These are phyloP conservation scores for Penicillium concentricum DNA, from an alignment of 2,329 filamentous ascomycete species.

Conservation along the genomic window DNA sequence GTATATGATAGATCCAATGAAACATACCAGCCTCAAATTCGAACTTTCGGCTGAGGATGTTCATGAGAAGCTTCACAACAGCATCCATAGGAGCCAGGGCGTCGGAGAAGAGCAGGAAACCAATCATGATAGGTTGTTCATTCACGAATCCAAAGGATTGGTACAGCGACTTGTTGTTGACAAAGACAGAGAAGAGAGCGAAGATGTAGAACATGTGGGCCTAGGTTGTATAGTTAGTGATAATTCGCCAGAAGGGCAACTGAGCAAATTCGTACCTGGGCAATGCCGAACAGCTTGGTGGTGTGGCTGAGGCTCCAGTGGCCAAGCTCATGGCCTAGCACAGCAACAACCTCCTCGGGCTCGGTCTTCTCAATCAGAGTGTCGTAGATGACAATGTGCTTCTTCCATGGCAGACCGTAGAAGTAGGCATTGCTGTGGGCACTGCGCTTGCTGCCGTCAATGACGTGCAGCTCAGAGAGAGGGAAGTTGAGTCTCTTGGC, in stretches of 20 bases:
- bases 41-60: conserved; percentile 88
- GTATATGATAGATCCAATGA: neutral
- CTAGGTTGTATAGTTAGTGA: conserved; percentile 45
- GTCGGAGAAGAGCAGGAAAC: conserved; percentile 96
- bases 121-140: conserved; percentile 88
- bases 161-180: conserved; percentile 92
- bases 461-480: conserved; percentile 88
- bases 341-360: conserved; percentile 87
- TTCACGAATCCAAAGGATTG: conserved; percentile 83
- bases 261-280: conserved; percentile 60
- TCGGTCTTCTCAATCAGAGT: conserved; percentile 95
- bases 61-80: conserved; percentile 93
- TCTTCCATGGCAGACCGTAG: conserved; percentile 97
- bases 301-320: conserved; percentile 98
- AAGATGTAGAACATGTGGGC: conserved; percentile 97
- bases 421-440: conserved; percentile 93
- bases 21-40: conserved; percentile 84
- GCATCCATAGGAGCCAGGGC: conserved; percentile 92
- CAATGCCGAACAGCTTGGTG: conserved; percentile 83
- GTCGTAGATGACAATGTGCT: conserved; percentile 99
- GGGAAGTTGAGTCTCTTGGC: conserved; percentile 86
- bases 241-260: neutral
- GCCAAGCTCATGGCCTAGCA: conserved; percentile 91
- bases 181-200: conserved; percentile 91
- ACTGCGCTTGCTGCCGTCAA: conserved; percentile 85